These are phyloP conservation scores for Iris pallida DNA, from an alignment of 116 monocot genomes.

Conservation along the genomic window DNA sequence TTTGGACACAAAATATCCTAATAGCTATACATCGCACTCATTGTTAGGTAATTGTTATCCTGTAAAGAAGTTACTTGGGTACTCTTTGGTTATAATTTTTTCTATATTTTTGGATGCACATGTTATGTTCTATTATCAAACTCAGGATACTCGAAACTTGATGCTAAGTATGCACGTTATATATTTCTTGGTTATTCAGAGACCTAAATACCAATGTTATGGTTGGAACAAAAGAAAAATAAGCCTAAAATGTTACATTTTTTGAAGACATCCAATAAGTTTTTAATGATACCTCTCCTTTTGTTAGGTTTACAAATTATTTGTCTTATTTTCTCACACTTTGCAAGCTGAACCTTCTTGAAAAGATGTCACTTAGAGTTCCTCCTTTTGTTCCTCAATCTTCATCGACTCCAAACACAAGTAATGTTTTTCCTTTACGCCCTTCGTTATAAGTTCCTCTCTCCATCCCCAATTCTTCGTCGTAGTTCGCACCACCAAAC, in stretches of 20 bases:
- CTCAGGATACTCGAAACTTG: not conserved
- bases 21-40: not conserved
- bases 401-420: not conserved
- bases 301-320: not conserved
- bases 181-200: conserved; percentile 1
- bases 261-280: not conserved
- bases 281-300: not conserved
- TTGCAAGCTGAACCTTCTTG: not conserved
- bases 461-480: not conserved
- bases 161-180: not conserved
- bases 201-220: not conserved
- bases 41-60: not conserved
- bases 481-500: not conserved
- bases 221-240: not conserved
- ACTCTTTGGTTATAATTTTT: not conserved
- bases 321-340: too few species aligned
- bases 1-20: not conserved
- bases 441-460: not conserved
- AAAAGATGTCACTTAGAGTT: not conserved
- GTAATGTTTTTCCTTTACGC: not conserved
- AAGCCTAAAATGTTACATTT: not conserved
- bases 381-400: not conserved
- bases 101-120: not conserved
- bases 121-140: not conserved
- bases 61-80: not conserved